A percentile compares a stretch with the other conserved stretches of the same genome.
Evolutionary conservation across 2,329 filamentous ascomycete genomes (phyloP).

Genomic region (Cercospora berteroae): DNA sequence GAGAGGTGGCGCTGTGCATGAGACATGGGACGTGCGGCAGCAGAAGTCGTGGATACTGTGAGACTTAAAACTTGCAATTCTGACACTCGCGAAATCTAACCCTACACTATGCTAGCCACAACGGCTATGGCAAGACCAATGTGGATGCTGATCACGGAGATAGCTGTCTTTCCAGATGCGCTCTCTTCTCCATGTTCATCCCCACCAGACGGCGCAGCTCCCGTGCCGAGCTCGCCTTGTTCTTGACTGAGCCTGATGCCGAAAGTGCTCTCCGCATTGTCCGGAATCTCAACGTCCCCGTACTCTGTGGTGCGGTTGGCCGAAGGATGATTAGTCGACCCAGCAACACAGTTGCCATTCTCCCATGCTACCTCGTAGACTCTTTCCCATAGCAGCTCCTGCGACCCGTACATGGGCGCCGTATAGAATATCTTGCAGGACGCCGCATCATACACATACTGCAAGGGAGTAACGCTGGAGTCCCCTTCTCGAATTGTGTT

Average conservation of each 20-base stretch:
- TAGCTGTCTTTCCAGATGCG: background rate
- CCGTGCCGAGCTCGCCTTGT: background rate
- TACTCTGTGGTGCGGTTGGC: conserved; percentile 1
- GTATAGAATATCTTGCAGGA: conserved; percentile 45
- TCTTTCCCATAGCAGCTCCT: conserved; percentile 40
- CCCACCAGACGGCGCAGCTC: background rate
- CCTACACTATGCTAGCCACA: background rate
- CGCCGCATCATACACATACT: conserved; percentile 45
- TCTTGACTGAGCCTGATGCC: background rate
- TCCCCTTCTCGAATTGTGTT: conserved; percentile 38
- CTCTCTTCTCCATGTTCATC: conserved; percentile 1
- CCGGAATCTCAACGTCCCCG: background rate
- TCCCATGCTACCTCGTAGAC: conserved; percentile 41
- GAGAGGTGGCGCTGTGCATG: background rate
- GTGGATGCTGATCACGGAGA: background rate
- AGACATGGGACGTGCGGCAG: background rate
- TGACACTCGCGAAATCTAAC: background rate
- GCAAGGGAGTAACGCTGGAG: conserved; percentile 37
- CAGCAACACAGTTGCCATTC: conserved; percentile 21
- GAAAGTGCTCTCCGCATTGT: conserved; percentile 3
- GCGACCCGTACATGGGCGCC: conserved; percentile 37
- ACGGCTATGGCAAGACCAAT: background rate
- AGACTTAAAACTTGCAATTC: background rate
- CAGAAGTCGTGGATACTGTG: conserved; percentile 2
- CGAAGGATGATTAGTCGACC: conserved; percentile 25